Evolutionary conservation across 2,329 filamentous ascomycete species (phyloP).

Genomic region (Cladorrhinum sp.): DNA sequence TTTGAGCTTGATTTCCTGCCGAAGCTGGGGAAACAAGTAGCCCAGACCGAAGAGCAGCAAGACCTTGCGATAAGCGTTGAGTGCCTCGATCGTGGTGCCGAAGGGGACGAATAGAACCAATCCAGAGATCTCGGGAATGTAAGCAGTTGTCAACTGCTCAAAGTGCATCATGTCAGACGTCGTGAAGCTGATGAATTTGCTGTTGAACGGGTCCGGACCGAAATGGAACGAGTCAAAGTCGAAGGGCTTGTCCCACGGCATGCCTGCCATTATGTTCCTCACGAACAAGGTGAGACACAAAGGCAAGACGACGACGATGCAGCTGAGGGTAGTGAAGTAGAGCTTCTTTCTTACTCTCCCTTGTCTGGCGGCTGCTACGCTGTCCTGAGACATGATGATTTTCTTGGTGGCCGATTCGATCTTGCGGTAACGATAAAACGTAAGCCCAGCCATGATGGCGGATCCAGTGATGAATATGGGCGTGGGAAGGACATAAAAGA

Average conservation of each 20-base stretch:
- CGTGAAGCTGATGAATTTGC: slow-evolving; percentile 47
- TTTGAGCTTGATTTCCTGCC: slow-evolving; percentile 31
- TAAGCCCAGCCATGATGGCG: slow-evolving; percentile 47
- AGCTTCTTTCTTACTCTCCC: slow-evolving; percentile 50
- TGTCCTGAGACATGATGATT: slow-evolving; percentile 39
- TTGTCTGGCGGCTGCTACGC: slow-evolving; percentile 40
- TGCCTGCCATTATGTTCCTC: slow-evolving; percentile 38
- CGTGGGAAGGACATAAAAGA: slow-evolving; percentile 48
- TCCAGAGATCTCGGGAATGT: slow-evolving; percentile 47
- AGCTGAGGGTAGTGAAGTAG: slow-evolving; percentile 53
- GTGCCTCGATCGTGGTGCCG: slow-evolving; percentile 52
- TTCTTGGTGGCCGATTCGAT: slow-evolving; percentile 42
- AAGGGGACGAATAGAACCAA: slow-evolving; percentile 53
- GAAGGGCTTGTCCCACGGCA: slow-evolving; percentile 36
- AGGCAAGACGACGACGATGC: slow-evolving; percentile 52
- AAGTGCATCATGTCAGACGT: slow-evolving; percentile 41
- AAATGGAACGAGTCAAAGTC: slow-evolving; percentile 43
- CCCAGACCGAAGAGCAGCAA: slow-evolving; percentile 43
- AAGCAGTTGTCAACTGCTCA: slow-evolving; percentile 44
- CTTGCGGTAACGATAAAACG: slow-evolving; percentile 47
- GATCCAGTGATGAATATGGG: slow-evolving; percentile 44
- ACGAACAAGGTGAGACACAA: slow-evolving; percentile 42
- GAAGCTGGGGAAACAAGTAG: slow-evolving; percentile 41
- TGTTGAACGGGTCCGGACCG: slow-evolving; percentile 38
- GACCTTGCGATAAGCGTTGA: slow-evolving; percentile 45